Conservation (phyloP, 331 rosid genomes). For the Acacia pycnantha region DNA sequence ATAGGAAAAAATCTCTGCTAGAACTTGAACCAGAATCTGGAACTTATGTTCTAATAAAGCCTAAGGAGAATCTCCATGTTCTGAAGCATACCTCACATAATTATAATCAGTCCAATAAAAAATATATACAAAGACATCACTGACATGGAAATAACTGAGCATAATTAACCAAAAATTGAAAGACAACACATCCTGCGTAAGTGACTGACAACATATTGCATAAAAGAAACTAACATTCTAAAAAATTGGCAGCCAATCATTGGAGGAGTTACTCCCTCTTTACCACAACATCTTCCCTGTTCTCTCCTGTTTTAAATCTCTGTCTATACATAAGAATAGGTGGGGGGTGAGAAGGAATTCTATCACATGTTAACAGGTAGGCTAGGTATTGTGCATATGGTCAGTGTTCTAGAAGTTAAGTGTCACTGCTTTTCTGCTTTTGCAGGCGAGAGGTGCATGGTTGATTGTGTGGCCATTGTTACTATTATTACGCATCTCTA, state of each 20-base stretch:
- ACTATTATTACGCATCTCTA: background rate
- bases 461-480: slow-evolving; percentile 1
- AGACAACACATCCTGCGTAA: background rate
- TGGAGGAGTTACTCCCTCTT: background rate
- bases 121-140: background rate
- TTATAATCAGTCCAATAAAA: background rate
- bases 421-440: slow-evolving; percentile 20
- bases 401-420: background rate
- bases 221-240: background rate
- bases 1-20: background rate
- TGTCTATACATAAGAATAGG: background rate
- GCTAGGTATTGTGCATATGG: background rate
- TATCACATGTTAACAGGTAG: background rate
- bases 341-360: background rate
- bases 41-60: background rate
- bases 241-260: background rate
- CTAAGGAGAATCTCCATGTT: background rate
- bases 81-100: background rate
- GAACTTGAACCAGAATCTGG: background rate
- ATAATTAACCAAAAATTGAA: background rate
- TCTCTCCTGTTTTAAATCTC: background rate
- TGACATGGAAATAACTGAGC: background rate
- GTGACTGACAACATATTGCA: background rate
- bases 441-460: background rate
- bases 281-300: background rate